Evolutionary conservation across 352 stramenopile species (phyloP), one percentile per base, ranked within the genome.

Genomic region (Phytophthora meadii): DNA sequence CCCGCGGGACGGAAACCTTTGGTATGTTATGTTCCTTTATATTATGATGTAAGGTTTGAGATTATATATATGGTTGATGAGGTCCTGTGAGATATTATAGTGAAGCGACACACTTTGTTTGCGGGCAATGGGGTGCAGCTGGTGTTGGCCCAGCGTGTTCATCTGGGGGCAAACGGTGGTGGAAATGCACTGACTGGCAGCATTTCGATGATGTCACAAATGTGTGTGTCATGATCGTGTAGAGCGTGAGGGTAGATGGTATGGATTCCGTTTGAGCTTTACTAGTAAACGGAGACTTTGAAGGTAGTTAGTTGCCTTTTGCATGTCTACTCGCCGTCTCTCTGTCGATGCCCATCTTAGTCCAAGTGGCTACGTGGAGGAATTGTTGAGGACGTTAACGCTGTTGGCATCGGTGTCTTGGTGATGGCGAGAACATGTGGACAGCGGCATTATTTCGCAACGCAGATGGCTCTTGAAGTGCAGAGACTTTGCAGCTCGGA

Each of bases 311-410:
- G 22, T 2, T 22, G 30, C 19, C 22, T 28, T 22, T 28, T 14
- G 28, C 2, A 27, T 47, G 39, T 50, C 46, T 22, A 19, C 39
- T 68, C 32, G 61, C 54, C 45, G 36, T 63, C 61, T 50, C 46
- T 58, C 63, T 69, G 47, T 68, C 36, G 19, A 15, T 37, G 17
- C 62, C 30, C 37, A 64, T 58, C 54, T 64, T 53, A 64, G 47
- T 61, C 42, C 34, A 45, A 15, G 25, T 51, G 14, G 49, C 14
- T 61, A 32, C 50, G 48, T 28, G 2, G 15, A 5, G 41, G 25
- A 44, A 61, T 48, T 42, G 24, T 59, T 59, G 39, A 65, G 34
- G 30, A 10, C 22, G n/a, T 22, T 17, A 25, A n/a, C 36, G 4
- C 39, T 40, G 25, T 17, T 11, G 15, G 41, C 8, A 51, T 24